Conservation (phyloP, 768 basidiomycete genomes). For the Lactarius hengduanensis region DNA sequence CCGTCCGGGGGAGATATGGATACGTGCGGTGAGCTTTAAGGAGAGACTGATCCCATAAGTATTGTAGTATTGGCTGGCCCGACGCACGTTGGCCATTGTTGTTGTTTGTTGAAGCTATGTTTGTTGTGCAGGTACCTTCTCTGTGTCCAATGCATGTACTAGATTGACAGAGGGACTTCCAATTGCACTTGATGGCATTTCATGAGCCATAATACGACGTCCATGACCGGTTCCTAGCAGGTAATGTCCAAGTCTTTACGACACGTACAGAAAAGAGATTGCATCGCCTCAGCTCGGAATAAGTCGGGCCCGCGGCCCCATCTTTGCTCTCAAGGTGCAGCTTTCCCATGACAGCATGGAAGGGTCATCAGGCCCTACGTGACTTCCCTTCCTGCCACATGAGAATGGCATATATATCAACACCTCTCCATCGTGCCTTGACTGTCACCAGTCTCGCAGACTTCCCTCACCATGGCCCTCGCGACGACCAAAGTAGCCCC, state of each 20-base stretch:
- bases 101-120: conserved; percentile 4
- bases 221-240: background rate
- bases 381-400: too few relatives aligned
- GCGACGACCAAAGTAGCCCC: conserved; percentile 25
- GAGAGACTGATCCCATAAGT: conserved; percentile 49
- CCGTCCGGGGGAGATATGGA: conserved; percentile 74
- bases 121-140: conserved; percentile 1
- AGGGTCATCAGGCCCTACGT: too few relatives aligned
- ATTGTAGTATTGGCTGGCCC: conserved; percentile 29
- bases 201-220: background rate
- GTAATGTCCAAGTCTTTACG: background rate
- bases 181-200: background rate
- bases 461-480: background rate
- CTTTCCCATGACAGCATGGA: too few relatives aligned
- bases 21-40: conserved; percentile 62
- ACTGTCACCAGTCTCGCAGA: background rate
- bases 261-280: background rate
- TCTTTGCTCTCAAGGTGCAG: too few relatives aligned
- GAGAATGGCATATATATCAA: conserved; percentile 7
- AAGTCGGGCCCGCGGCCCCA: background rate
- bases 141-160: background rate
- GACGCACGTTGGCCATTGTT: conserved; percentile 11
- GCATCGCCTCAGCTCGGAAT: background rate
- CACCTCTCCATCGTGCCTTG: background rate
- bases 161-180: background rate